Evolutionary conservation across 2,329 filamentous ascomycete genomes (phyloP), one percentile per base, ranked within the genome.

Genomic region (Myrmaecium sp.): DNA sequence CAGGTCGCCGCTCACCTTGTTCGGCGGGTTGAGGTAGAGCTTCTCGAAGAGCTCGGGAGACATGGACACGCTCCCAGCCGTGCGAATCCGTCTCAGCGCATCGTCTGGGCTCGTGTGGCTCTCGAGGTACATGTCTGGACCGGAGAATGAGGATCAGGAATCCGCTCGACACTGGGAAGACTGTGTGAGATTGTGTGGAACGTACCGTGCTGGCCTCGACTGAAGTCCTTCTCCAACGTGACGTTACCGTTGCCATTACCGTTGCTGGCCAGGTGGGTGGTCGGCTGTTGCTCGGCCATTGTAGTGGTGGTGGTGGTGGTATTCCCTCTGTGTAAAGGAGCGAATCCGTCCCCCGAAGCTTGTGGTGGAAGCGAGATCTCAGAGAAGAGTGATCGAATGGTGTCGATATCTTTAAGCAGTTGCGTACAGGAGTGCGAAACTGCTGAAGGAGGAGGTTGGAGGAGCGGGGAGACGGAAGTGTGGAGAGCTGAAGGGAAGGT

Each of bases 21-120:
- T 64, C 37, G 60, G 56, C 5, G 61, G 61, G 18, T 57, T 57
- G 1, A 64, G 51, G 32, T 64, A 64, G 25, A 64, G 51, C 44
- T 63, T 64, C 42, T 64, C 60, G 38, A 64, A 64, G 3, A 64
- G 52, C 36, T 64, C 60, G 2, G 62, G 62, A 4, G 55, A 58
- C 38, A 65, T 64, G 23, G 60, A 63, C 25, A 66, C 55, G 41
- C 60, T 64, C 31, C 64, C 63, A 15, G 62, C 60, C 2, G 64
- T 67, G 16, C 55, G 50, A 35, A 62, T 58, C 25, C 51, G 50
- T 30, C 42, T 45, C 30, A 62, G 35, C 5, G 58, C 58, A 29
- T 48, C 41, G 11, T 52, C 51, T 6, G 41, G 34, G 20, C 50
- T 44, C 33, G 45, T 36, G 28, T 44, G 38, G 28, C 36, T 30